Evolutionary conservation across 495 filamentous ascomycete genomes (phyloP).

Genomic region (Podospora bellae-mahoneyi): DNA sequence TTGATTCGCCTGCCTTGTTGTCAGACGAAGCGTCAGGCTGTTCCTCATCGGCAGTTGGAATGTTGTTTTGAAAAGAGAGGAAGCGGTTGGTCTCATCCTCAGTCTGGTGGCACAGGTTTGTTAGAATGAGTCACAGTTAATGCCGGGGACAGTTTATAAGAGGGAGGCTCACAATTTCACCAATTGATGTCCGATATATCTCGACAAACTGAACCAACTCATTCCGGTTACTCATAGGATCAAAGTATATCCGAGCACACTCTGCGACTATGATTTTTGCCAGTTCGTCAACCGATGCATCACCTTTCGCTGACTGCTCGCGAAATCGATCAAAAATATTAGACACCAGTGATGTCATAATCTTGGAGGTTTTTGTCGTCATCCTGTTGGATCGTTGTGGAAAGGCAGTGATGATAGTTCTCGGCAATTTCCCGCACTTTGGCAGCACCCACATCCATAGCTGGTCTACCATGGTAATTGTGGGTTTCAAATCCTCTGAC

Average conservation of each 20-base stretch:
- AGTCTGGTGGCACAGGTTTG: too few species aligned
- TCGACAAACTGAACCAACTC: not conserved
- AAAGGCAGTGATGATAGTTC: not conserved
- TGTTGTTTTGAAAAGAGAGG: too few species aligned
- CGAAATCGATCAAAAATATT: not conserved
- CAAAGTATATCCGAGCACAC: not conserved
- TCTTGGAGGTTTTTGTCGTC: not conserved
- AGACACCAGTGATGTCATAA: not conserved
- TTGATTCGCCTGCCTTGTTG: too few species aligned
- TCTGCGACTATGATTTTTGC: not conserved
- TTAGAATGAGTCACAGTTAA: too few species aligned
- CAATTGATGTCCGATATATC: not conserved
- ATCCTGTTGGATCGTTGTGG: not conserved
- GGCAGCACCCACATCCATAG: conserved; percentile 24
- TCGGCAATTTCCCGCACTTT: not conserved
- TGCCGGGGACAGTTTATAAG: not conserved
- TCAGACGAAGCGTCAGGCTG: too few species aligned
- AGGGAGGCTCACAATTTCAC: not conserved
- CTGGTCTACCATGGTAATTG: conserved; percentile 26
- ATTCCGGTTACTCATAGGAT: not conserved
- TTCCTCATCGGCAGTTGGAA: too few species aligned
- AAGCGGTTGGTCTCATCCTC: too few species aligned
- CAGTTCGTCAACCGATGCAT: not conserved
- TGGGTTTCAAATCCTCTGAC: not conserved
- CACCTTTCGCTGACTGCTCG: not conserved